These are phyloP conservation scores for Microbotryum silenes-acaulis DNA, from an alignment of 1,284 basidiomycete genomes.

Conservation along the genomic window DNA sequence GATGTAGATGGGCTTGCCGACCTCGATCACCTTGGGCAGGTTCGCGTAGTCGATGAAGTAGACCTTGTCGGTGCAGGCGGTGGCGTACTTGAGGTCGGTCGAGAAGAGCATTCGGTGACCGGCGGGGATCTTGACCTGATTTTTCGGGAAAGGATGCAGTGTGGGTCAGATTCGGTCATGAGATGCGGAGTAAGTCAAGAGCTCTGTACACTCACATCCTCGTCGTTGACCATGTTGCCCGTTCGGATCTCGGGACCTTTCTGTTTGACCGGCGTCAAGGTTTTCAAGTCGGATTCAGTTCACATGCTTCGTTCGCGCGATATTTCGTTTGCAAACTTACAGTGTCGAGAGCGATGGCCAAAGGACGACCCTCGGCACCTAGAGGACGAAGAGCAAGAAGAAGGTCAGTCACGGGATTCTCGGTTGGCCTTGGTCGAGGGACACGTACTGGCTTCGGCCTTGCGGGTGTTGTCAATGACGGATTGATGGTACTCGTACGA, in stretches of 20 bases:
- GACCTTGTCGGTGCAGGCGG: conserved; percentile 69
- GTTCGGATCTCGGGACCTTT: conserved; percentile 99
- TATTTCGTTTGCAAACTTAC: conserved; percentile 41
- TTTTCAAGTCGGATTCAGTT: no score
- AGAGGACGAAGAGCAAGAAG: conserved; percentile 3
- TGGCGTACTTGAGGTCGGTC: conserved; percentile 72
- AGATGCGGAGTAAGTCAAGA: no score
- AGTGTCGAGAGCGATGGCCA: conserved; percentile 97
- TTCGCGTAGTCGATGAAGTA: conserved; percentile 93
- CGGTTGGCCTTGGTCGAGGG: no score
- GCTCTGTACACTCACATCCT: conserved; percentile 58
- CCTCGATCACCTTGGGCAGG: conserved; percentile 87
- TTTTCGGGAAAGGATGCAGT: not conserved
- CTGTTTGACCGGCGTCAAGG: conserved; percentile 42
- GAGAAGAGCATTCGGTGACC: conserved; percentile 93
- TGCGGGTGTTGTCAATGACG: conserved; percentile 90
- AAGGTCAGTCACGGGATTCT: not conserved
- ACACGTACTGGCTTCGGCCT: conserved; percentile 62
- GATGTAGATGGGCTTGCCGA: conserved; percentile 92
- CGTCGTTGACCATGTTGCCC: conserved; percentile 77
- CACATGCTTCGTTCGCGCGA: no score
- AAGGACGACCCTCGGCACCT: conserved; percentile 68
- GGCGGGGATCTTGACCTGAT: conserved; percentile 68
- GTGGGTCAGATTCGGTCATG: not conserved
- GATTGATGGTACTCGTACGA: conserved; percentile 95